A percentile compares a stretch with the other conserved stretches of the same genome.
phyloP scores from a whole-genome alignment of 768 basidiomycete genomes.

The Chalciporus sphaerocephalus region DNA sequence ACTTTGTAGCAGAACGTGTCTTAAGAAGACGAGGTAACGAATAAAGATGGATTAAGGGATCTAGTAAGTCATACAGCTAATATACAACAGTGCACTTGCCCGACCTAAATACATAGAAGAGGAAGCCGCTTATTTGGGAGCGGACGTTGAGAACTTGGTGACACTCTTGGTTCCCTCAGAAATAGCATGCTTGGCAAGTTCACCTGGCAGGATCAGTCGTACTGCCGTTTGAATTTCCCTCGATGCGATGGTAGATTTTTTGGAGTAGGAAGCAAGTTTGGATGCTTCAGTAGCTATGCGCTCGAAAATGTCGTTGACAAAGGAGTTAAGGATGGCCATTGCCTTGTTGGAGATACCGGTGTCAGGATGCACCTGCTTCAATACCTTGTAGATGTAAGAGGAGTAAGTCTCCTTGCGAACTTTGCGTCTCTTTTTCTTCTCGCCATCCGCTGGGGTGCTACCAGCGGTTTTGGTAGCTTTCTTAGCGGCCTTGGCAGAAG shows the following conservation, averaged over 20 bases:
- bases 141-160: slow-evolving; percentile 55
- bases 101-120: slow-evolving; percentile 15
- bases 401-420: slow-evolving; percentile 88
- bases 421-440: slow-evolving; percentile 90
- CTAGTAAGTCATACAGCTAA: slow-evolving; percentile 29
- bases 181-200: slow-evolving; percentile 97
- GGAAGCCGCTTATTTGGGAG: slow-evolving; percentile 34
- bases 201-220: slow-evolving; percentile 92
- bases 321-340: slow-evolving; percentile 88
- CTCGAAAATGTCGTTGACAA: slow-evolving; percentile 93
- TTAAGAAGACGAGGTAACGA: not conserved
- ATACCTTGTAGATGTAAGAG: slow-evolving; percentile 94
- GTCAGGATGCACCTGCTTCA: slow-evolving; percentile 97
- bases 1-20: not conserved
- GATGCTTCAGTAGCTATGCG: slow-evolving; percentile 88
- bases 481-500: slow-evolving; percentile 36
- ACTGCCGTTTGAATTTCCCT: slow-evolving; percentile 98
- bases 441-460: slow-evolving; percentile 53
- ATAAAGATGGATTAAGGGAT: slow-evolving; percentile 26
- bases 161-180: slow-evolving; percentile 86
- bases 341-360: slow-evolving; percentile 99
- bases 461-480: slow-evolving; percentile 59
- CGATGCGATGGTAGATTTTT: slow-evolving; percentile 98
- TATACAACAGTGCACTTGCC: slow-evolving; percentile 28
- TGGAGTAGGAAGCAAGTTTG: slow-evolving; percentile 95